Conservation (phyloP, 225 moss, liverwort and hornwort species). For the Asterella californica region DNA sequence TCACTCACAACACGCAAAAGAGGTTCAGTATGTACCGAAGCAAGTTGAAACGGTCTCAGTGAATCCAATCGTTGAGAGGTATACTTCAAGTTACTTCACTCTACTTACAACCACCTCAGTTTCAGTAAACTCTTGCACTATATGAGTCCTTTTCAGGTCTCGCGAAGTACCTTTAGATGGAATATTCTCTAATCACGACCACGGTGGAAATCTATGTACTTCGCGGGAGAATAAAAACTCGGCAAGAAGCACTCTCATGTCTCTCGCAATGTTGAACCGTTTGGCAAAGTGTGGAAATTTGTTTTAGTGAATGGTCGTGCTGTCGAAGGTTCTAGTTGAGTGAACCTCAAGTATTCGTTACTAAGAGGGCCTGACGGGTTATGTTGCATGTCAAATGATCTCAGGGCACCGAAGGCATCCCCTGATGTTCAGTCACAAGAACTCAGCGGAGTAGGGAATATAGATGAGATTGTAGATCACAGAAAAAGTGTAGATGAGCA, state of each 20-base stretch:
- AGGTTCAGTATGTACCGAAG: constrained; percentile 73
- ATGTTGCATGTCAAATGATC: constrained; percentile 44
- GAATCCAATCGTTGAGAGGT: constrained; percentile 54
- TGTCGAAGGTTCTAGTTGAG: too few relatives aligned
- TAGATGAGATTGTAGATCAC: constrained; percentile 37
- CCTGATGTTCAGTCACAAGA: constrained; percentile 44
- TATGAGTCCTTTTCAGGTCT: too few relatives aligned
- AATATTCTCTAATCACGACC: too few relatives aligned
- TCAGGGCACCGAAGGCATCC: constrained; percentile 32
- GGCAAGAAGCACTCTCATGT: too few relatives aligned
- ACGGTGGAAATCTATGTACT: too few relatives aligned
- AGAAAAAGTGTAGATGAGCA: constrained; percentile 28
- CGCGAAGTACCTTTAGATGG: too few relatives aligned
- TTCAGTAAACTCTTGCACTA: too few relatives aligned
- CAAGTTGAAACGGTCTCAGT: constrained; percentile 62
- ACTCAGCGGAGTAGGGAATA: constrained; percentile 21
- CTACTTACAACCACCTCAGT: too few relatives aligned
- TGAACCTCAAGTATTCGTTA: not conserved
- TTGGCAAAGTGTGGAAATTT: too few relatives aligned
- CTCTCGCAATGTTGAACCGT: too few relatives aligned
- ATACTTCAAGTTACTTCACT: not conserved
- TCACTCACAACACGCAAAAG: constrained; percentile 74
- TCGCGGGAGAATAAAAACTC: too few relatives aligned
- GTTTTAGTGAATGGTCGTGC: too few relatives aligned
- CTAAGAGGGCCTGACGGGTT: not conserved